A percentile compares a stretch with the other conserved stretches of the same genome.
Conservation (phyloP, 805 yeast species). For the Monosporozyma aerobia region DNA sequence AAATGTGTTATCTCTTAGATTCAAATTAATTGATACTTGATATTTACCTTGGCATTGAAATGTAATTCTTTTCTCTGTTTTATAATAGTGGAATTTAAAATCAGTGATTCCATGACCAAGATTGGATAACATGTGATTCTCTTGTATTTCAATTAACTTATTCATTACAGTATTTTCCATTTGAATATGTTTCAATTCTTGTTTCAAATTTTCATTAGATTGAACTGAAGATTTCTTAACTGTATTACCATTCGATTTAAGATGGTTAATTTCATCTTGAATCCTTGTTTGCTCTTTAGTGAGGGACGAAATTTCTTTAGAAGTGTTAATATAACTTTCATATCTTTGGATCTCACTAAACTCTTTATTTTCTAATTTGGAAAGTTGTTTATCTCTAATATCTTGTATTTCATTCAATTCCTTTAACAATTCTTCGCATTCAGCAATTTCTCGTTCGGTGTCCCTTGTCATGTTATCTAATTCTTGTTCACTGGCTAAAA, state of each 20-base stretch:
- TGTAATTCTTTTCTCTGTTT: not conserved
- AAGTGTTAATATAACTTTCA: conserved; percentile 2
- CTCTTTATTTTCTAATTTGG: conserved; percentile 4
- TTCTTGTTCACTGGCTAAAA: not conserved
- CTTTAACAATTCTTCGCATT: conserved; percentile 16
- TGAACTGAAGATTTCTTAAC: not conserved
- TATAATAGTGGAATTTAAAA: not conserved
- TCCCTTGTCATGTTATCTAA: conserved; percentile 12
- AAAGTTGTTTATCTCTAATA: conserved; percentile 3
- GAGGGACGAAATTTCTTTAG: not conserved
- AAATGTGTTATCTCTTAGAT: not conserved
- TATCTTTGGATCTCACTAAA: conserved; percentile 1
- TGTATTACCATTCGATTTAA: not conserved
- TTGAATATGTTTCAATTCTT: conserved; percentile 5
- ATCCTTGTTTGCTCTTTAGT: not conserved
- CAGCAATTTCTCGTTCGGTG: conserved; percentile 17
- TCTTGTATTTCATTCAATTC: conserved; percentile 14
- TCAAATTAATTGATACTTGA: not conserved
- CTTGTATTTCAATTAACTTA: not conserved
- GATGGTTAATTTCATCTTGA: not conserved
- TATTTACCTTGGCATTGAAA: not conserved
- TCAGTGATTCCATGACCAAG: not conserved
- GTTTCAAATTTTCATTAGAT: conserved; percentile 1
- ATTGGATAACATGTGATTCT: not conserved
- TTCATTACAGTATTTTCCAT: not conserved